These are phyloP conservation scores for Cutaneotrichosporon spelunceum DNA, from an alignment of 1,284 basidiomycete genomes.

Conservation along the genomic window DNA sequence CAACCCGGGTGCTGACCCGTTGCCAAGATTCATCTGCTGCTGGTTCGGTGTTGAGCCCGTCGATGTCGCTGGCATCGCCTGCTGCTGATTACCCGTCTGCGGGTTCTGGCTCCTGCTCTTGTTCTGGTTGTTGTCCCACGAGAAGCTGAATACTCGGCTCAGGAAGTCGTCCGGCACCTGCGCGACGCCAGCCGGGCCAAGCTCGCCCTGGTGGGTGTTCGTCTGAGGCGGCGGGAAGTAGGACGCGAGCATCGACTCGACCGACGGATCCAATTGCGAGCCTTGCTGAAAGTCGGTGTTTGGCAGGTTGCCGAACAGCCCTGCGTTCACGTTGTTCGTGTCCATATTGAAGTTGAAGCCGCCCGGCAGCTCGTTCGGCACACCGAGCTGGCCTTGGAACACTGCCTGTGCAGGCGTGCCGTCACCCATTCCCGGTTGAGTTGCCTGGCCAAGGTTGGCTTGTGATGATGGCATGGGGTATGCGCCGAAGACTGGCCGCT, in stretches of 20 bases:
- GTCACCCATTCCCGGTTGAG: background rate
- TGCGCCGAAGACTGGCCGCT: slow-evolving; percentile 46
- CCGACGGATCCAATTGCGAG: slow-evolving; percentile 40
- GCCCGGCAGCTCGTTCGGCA: slow-evolving; percentile 8
- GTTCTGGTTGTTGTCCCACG: slow-evolving; percentile 36
- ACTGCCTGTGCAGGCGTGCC: slow-evolving; percentile 2
- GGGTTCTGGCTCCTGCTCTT: slow-evolving; percentile 16
- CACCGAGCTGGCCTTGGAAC: slow-evolving; percentile 17
- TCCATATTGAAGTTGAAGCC: slow-evolving; percentile 36
- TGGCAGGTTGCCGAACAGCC: slow-evolving; percentile 36
- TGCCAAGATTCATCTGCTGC: background rate
- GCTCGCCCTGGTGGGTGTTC: slow-evolving; percentile 8
- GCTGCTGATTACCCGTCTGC: background rate
- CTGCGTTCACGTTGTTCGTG: slow-evolving; percentile 22
- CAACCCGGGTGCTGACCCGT: background rate
- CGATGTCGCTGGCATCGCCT: slow-evolving; percentile 11
- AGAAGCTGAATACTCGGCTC: slow-evolving; percentile 45
- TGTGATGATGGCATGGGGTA: slow-evolving; percentile 41
- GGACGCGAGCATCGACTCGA: slow-evolving; percentile 41
- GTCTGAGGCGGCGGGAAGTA: slow-evolving; percentile 35
- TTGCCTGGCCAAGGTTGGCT: background rate
- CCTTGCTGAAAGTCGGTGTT: slow-evolving; percentile 34
- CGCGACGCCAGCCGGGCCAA: slow-evolving; percentile 19
- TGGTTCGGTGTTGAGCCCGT: background rate
- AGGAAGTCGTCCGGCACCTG: slow-evolving; percentile 48